Conservation (phyloP, 2,329 filamentous ascomycete genomes). For the Coniochaeta hoffmannii region DNA sequence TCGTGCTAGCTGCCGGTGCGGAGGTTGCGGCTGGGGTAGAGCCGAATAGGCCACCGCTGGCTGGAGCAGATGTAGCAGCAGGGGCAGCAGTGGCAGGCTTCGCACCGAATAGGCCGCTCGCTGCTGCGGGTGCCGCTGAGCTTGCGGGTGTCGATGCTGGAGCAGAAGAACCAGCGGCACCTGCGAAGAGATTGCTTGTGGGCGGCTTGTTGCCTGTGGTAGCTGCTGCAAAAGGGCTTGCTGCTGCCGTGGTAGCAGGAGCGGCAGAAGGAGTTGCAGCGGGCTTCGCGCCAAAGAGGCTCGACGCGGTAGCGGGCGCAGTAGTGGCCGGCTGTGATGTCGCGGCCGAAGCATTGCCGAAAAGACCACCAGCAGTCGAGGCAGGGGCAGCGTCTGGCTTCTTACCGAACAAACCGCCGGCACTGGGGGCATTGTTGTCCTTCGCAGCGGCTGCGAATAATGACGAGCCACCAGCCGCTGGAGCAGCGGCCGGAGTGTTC, state of each 20-base stretch:
- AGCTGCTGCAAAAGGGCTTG: constrained; percentile 7
- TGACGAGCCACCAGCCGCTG: neutral
- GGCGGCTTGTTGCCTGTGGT: constrained; percentile 5
- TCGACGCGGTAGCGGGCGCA: neutral
- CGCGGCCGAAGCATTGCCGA: neutral
- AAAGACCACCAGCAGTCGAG: neutral
- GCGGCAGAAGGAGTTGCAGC: constrained; percentile 12
- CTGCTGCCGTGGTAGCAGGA: constrained; percentile 8
- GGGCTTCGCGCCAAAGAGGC: constrained; percentile 8
- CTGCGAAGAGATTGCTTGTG: constrained; percentile 16
- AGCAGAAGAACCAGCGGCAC: constrained; percentile 13
- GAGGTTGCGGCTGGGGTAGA: constrained; percentile 21
- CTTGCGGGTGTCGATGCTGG: constrained; percentile 18
- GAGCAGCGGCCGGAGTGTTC: constrained; percentile 12
- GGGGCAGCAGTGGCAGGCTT: constrained; percentile 15
- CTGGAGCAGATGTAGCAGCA: constrained; percentile 16
- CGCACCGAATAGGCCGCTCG: constrained; percentile 14
- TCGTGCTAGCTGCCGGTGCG: constrained; percentile 19
- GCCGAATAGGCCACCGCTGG: constrained; percentile 23
- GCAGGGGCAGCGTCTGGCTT: neutral
- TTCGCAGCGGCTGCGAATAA: neutral
- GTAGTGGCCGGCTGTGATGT: neutral
- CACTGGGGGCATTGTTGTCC: neutral
- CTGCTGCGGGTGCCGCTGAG: constrained; percentile 15
- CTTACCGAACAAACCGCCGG: neutral